Base-by-base conservation (phyloP, 441 rosid genomes). In the Adansonia rubrostipa region DNA sequence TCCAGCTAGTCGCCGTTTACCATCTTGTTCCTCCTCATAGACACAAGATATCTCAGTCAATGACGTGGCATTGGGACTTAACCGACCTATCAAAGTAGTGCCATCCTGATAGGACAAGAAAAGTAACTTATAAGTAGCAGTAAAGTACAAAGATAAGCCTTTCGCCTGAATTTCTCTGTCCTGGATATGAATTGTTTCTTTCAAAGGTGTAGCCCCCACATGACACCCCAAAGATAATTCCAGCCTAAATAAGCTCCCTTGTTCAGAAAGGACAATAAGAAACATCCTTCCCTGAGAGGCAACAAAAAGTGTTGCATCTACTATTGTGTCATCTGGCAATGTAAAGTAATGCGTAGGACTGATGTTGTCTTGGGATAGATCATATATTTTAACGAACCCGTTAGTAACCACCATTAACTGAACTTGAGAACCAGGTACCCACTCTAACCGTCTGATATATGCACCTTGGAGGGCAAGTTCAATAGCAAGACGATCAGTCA, bases 371-470 rank as follows among this genome's bases (percentile, higher is more conserved):
- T 92, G 98, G 69, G 99, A 93, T 33, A 97, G 92, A 85, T 95
- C 99, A 84, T 93, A 95, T 77, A 97, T 93, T 87, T 97, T 97
- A 82, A 93, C 97, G 77, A 97, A 97, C 84, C 89, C 89, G 86
- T 93, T 93, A 71, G 99, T 91, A 77, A 92, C 97, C 77, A 95
- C 97, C 93, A 97, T 88, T 81, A 97, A 86, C 81, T 92, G 97
- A 86, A 95, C 99, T 81, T 92, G 99, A 82, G 99, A 97, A 83
- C 95, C 98, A 61, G 97, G 92, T 85, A 97, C 98, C 99, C 99
- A 97, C 75, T 91, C 97, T 73, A 95, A 86, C 71, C 89, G 85
- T 84, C 95, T 91, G 80, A 97, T 91, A 76, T 93, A 92, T 79
- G 99, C 96, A 85, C 96, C 99, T 87, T 97, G 98, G 69, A 95